Conservation (phyloP, 2,329 filamentous ascomycete genomes). For the Fusarium drepaniforme region DNA sequence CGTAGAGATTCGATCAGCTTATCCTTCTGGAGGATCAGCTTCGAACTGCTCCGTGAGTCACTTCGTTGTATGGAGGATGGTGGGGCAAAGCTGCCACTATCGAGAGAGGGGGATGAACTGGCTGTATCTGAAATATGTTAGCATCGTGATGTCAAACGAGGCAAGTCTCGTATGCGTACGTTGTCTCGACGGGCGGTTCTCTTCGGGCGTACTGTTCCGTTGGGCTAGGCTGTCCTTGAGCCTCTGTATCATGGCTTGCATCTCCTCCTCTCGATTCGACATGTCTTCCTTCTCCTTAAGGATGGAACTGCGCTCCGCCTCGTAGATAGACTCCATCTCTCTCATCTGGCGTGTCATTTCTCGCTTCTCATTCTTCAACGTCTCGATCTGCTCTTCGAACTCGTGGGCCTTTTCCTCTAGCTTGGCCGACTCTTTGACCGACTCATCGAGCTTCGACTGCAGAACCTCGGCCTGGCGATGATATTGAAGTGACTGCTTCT, state of each 20-base stretch:
- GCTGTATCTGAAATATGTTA: slow-evolving; percentile 48
- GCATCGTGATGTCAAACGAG: slow-evolving; percentile 1
- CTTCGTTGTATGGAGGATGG: slow-evolving; percentile 87
- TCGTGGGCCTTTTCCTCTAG: slow-evolving; percentile 92
- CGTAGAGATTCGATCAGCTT: slow-evolving; percentile 94
- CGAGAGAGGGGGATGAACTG: slow-evolving; percentile 76
- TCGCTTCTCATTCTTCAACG: slow-evolving; percentile 85
- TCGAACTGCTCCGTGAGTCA: slow-evolving; percentile 90
- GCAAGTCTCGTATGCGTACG: slow-evolving; percentile 56
- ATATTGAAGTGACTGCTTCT: slow-evolving; percentile 81
- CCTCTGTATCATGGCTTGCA: slow-evolving; percentile 90
- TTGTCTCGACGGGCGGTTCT: slow-evolving; percentile 69
- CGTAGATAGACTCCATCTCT: slow-evolving; percentile 93
- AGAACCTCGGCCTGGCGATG: slow-evolving; percentile 88
- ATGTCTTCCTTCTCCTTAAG: slow-evolving; percentile 94
- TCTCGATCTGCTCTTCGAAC: slow-evolving; percentile 84
- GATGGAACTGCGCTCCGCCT: slow-evolving; percentile 87
- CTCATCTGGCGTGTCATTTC: slow-evolving; percentile 86
- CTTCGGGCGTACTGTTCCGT: slow-evolving; percentile 71
- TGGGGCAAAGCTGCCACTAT: slow-evolving; percentile 85
- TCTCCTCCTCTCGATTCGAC: slow-evolving; percentile 85
- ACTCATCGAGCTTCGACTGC: slow-evolving; percentile 88
- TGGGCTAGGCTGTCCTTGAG: slow-evolving; percentile 91
- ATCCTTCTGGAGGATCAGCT: slow-evolving; percentile 93
- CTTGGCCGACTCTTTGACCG: slow-evolving; percentile 83